These are phyloP conservation scores for Aspergillus neoniger DNA, from an alignment of 2,329 filamentous ascomycete genomes.

Conservation along the genomic window DNA sequence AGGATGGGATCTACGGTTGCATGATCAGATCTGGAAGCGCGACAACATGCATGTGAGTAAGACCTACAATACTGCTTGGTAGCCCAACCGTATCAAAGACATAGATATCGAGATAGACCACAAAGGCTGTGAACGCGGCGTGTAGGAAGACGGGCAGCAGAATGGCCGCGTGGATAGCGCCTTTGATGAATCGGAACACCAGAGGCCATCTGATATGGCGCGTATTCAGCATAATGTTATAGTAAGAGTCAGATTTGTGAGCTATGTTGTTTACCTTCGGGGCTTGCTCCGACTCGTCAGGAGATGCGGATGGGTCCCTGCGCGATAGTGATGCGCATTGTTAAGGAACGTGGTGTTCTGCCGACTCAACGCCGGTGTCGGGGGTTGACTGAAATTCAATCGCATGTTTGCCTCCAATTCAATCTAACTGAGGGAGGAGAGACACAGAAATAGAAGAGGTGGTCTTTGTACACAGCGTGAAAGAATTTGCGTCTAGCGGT, in stretches of 20 bases:
- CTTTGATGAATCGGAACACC: constrained; percentile 65
- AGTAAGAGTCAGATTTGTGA: neutral
- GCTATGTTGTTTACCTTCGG: constrained; percentile 24
- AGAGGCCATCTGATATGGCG: constrained; percentile 57
- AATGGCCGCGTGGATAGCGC: constrained; percentile 62
- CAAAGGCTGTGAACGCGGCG: constrained; percentile 58
- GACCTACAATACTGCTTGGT: constrained; percentile 58
- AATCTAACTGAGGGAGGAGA: neutral
- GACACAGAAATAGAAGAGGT: neutral
- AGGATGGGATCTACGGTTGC: constrained; percentile 54
- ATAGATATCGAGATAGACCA: constrained; percentile 60
- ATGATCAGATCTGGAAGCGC: neutral
- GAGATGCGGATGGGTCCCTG: constrained; percentile 34
- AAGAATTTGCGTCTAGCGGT: constrained; percentile 11
- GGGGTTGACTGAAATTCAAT: constrained; percentile 33
- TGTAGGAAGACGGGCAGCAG: constrained; percentile 59
- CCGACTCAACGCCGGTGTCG: constrained; percentile 34
- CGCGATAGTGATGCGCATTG: constrained; percentile 22
- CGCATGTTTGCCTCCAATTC: constrained; percentile 21
- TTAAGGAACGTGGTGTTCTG: constrained; percentile 29
- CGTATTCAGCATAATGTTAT: neutral
- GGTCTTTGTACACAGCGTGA: neutral
- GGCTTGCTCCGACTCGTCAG: constrained; percentile 36
- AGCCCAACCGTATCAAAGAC: constrained; percentile 55
- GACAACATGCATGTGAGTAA: neutral